These are phyloP conservation scores for Dimargaris verticillata DNA, from an alignment of 192 early-diverging fungal species.

Conservation along the genomic window DNA sequence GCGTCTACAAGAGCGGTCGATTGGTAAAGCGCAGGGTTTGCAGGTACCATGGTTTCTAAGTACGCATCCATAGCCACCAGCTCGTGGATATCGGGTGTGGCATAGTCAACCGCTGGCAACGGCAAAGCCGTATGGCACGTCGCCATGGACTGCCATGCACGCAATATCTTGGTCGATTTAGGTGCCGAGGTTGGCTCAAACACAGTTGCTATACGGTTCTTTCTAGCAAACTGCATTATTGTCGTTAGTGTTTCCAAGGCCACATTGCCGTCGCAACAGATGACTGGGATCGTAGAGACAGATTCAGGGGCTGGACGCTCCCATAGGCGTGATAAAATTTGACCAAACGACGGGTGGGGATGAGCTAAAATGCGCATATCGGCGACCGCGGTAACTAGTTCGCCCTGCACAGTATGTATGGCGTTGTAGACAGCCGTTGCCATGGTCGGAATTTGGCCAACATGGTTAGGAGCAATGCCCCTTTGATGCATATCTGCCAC, in stretches of 20 bases:
- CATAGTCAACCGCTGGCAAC: conserved; percentile 25
- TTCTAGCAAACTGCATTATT: conserved; percentile 24
- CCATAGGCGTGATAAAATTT: no score
- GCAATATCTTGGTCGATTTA: conserved; percentile 47
- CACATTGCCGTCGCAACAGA: conserved; percentile 67
- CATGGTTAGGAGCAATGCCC: conserved; percentile 34
- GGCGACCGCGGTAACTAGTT: conserved; percentile 65
- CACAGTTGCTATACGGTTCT: conserved; percentile 24
- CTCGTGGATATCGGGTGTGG: conserved; percentile 65
- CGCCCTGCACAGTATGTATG: conserved; percentile 49
- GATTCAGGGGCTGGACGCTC: neutral
- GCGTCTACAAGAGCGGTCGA: conserved; percentile 13
- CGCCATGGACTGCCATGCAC: conserved; percentile 7
- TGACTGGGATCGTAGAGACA: conserved; percentile 17
- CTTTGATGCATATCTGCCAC: conserved; percentile 29
- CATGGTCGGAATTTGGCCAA: conserved; percentile 12
- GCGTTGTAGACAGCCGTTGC: conserved; percentile 72
- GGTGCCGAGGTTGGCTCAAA: conserved; percentile 88
- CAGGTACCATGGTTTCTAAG: neutral
- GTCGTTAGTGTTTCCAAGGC: conserved; percentile 22
- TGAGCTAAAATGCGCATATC: conserved; percentile 76
- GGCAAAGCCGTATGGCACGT: neutral
- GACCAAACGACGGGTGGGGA: no score
- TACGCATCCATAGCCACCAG: conserved; percentile 35
- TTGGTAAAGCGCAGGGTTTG: neutral